Base-by-base conservation (phyloP, 768 basidiomycete genomes). In the Ramaria rubella region DNA sequence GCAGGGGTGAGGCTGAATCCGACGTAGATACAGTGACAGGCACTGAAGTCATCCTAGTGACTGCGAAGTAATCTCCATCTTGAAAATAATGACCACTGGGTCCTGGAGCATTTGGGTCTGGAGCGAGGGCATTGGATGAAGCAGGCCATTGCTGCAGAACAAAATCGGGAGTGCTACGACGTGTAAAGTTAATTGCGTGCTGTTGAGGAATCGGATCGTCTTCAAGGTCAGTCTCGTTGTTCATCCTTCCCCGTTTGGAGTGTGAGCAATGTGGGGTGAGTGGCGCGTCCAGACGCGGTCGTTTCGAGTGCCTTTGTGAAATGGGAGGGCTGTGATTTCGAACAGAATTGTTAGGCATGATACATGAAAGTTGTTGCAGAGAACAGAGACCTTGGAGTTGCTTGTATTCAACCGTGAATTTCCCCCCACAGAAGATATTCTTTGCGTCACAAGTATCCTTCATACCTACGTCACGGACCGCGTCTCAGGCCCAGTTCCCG, bases 271-370 rank as follows among this genome's bases (percentile, higher is more conserved):
- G 29, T 15, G 17, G 26, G 29, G 49, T 19, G 17, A 31, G 14
- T 24, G 33, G 31, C 33, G 55, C 24, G 33, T 56, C 55, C 21
- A 56, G 26, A 56, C 55, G 44, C 33, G 46, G 44, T 21, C 55
- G 55, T 40, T 56, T 56, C 21, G 55, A 2, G 7, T 55, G 31
- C 48, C 44, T 19, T 45, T 33, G 43, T 9, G 5, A 21, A 21
- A 11, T 9, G 44, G 26, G 19, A 36, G 38, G 29, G 27, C 55
- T 48, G 29, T 24, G 44, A 31, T 33, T 30, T 30, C 55, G 55
- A 38, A 29, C 24, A 46, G 30, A 49, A 15, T n/a, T 21, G 44
- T 56, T 51, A 51, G 49, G 34, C 49, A 51, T 51, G 30, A 30
- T 5, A 31, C n/a, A 31, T n/a, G 31, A 23, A 30, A 51, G 49